Evolutionary conservation across 2,329 filamentous ascomycete genomes (phyloP), one percentile per base, ranked within the genome.

Genomic region (Penicillium concentricum): DNA sequence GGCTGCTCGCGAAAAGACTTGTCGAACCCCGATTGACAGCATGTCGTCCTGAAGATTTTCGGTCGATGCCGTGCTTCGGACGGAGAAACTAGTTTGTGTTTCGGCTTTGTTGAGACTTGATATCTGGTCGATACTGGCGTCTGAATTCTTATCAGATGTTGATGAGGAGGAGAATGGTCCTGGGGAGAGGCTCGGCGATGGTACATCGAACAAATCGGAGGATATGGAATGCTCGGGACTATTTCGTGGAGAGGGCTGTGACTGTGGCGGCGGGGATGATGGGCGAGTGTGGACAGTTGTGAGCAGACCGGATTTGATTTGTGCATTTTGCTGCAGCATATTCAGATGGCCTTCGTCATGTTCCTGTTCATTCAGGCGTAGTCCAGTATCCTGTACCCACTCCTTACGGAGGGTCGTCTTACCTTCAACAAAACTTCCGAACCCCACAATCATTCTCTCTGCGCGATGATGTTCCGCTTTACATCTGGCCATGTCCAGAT

Each of bases 391-490:
- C 15, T 67, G 58, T 15, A 54, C 54, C 66, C 67, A 70, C 2
- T 63, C 66, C 41, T 63, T 51, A 5, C 62, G 64, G 18, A 69
- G 60, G 5, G 58, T 71, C 4, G 73, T 68, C 30, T 71, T 76
- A 2, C 78, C 79, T 60, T 82, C 80, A 15, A 82, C 77, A 55
- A 82, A 84, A 13, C 76, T 71, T 0, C 79, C 80, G 8, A 85
- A 15, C 6, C 51, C 51, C 6, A 46, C 51, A 2, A 54, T 41
- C 51, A 54, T 54, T 22, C 47, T 26, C 26, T 50, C 47, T 63
- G 51, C 44, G 58, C 59, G 10, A 61, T 62, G 10, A 48, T 51
- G 10, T 43, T 45, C 3, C 51, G 51, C 5, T 50, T 24, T n/a
- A 38, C 37, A 12, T 48, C 47, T 73, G 3, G 78, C 79, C 72